Conservation (phyloP, 345 rosid genomes). For the Zanthoxylum bungeanum region DNA sequence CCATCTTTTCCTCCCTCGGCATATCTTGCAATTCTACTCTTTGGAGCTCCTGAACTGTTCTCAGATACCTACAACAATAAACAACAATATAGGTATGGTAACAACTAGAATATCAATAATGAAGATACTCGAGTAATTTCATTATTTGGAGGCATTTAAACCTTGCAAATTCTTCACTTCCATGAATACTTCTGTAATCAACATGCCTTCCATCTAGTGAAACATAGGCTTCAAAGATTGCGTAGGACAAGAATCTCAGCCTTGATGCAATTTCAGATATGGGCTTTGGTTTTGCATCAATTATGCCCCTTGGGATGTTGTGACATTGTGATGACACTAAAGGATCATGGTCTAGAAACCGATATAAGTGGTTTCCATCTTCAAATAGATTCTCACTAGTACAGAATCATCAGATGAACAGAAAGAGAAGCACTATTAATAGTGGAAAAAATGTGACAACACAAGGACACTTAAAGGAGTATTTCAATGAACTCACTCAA, state of each 20-base stretch:
- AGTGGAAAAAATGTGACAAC: constrained; percentile 6
- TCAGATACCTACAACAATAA: constrained; percentile 53
- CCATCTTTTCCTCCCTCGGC: constrained; percentile 71
- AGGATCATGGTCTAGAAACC: constrained; percentile 77
- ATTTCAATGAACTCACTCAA: constrained; percentile 52
- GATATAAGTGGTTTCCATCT: constrained; percentile 79
- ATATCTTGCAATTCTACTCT: constrained; percentile 64
- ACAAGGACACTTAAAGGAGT: background rate
- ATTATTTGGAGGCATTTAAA: constrained; percentile 20
- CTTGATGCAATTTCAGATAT: constrained; percentile 64
- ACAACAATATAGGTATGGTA: constrained; percentile 1
- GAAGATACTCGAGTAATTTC: constrained; percentile 3
- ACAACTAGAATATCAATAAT: background rate
- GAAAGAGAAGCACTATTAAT: background rate
- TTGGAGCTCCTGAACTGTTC: constrained; percentile 80
- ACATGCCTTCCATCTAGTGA: constrained; percentile 80
- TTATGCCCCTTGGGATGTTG: constrained; percentile 80
- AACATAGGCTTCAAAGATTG: constrained; percentile 72
- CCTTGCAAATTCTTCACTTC: constrained; percentile 97
- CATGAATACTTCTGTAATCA: constrained; percentile 86
- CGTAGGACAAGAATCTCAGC: constrained; percentile 55
- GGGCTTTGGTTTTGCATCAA: constrained; percentile 69
- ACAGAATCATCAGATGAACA: constrained; percentile 16
- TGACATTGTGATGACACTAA: constrained; percentile 69
- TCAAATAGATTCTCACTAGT: constrained; percentile 78